These are phyloP conservation scores for Candida arabinofermentans DNA, from an alignment of 805 yeast species.

Conservation along the genomic window DNA sequence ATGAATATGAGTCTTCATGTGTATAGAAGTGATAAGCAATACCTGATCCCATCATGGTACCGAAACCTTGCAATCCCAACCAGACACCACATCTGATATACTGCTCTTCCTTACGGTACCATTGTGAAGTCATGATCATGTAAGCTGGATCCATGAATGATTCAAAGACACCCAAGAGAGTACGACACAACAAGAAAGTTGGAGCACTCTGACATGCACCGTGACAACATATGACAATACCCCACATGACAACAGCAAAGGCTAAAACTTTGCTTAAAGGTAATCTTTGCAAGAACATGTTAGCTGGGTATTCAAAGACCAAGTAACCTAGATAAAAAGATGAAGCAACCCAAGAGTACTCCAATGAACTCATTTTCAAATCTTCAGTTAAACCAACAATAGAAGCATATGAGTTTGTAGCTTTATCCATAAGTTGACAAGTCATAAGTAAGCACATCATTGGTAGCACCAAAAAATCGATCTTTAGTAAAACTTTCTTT, in stretches of 20 bases:
- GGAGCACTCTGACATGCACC: constrained; percentile 40
- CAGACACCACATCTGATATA: constrained; percentile 25
- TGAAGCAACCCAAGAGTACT: constrained; percentile 31
- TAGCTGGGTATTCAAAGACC: constrained; percentile 51
- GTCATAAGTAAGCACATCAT: constrained; percentile 46
- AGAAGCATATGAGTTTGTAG: constrained; percentile 50
- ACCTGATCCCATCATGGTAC: constrained; percentile 44
- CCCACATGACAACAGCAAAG: constrained; percentile 45
- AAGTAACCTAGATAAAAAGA: constrained; percentile 38
- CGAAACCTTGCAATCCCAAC: constrained; percentile 41
- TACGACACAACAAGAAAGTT: constrained; percentile 42
- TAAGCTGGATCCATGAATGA: constrained; percentile 32
- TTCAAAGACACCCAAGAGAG: constrained; percentile 44
- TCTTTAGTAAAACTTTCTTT: constrained; percentile 31
- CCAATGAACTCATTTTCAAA: constrained; percentile 41
- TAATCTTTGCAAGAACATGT: constrained; percentile 43
- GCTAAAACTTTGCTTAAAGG: constrained; percentile 46
- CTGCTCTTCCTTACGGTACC: constrained; percentile 31
- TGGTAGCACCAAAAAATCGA: constrained; percentile 49
- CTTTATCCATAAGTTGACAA: constrained; percentile 59
- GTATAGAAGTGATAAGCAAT: constrained; percentile 52
- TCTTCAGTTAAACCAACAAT: constrained; percentile 52
- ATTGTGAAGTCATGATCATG: constrained; percentile 34
- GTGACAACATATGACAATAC: constrained; percentile 40
- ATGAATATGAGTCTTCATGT: constrained; percentile 34